Percentiles rank a stretch among this genome's conserved stretches.
phyloP scores from a whole-genome alignment of 2,329 filamentous ascomycete genomes.

The Pochonia chlamydosporia region DNA sequence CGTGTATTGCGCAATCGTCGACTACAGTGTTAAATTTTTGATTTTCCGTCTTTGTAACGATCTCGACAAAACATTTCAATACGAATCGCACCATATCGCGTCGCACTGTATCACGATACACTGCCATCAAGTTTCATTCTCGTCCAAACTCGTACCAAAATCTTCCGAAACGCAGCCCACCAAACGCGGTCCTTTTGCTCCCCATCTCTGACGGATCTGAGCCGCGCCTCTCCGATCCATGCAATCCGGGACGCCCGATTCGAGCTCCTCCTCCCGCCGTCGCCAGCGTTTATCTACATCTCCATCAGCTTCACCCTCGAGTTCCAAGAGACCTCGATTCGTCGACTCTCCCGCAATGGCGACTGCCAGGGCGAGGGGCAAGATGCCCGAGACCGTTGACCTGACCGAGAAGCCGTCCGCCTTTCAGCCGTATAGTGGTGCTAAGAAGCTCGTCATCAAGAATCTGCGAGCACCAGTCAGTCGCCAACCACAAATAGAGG shows the following conservation, averaged over 20 bases:
- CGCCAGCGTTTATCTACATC: conserved; percentile 31
- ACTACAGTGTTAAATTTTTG: too few relatives aligned
- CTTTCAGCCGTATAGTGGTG: conserved; percentile 70
- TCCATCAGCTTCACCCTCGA: conserved; percentile 16
- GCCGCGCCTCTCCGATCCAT: conserved; percentile 18
- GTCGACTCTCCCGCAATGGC: conserved; percentile 23
- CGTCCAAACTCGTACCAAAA: not conserved
- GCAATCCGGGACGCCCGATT: conserved; percentile 25
- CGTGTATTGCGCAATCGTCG: too few relatives aligned
- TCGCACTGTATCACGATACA: not conserved
- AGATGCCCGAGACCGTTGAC: conserved; percentile 32
- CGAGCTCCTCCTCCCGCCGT: conserved; percentile 29
- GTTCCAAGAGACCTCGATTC: conserved; percentile 26
- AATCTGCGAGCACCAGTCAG: conserved; percentile 67
- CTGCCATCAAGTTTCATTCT: not conserved
- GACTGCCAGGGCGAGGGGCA: conserved; percentile 32
- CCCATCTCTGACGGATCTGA: not conserved
- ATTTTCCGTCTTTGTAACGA: not conserved
- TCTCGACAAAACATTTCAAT: not conserved
- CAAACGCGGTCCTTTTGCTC: not conserved
- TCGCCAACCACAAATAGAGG: conserved; percentile 54
- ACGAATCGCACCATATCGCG: not conserved
- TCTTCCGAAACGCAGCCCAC: not conserved
- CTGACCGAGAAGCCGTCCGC: conserved; percentile 28
- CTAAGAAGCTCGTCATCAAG: conserved; percentile 88